Conservation (phyloP, 331 rosid genomes). For the Acacia pycnantha region DNA sequence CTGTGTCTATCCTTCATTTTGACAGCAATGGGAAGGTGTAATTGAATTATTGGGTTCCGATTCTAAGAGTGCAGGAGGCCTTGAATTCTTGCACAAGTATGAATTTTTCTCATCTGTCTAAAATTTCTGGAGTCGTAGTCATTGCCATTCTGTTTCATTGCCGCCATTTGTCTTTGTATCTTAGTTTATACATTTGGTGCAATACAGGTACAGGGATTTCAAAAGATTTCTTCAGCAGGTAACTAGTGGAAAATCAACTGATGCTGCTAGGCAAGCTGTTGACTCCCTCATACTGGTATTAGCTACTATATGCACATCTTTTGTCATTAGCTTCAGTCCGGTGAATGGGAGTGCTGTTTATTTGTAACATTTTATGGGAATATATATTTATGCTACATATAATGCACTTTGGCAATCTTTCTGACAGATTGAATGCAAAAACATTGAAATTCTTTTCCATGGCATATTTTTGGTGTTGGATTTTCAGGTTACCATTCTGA, state of each 20-base stretch:
- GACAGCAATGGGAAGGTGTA: slow-evolving; percentile 97
- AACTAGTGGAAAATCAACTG: slow-evolving; percentile 54
- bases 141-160: slow-evolving; percentile 18
- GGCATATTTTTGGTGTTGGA: neutral
- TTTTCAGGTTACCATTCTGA: neutral
- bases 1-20: neutral
- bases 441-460: neutral
- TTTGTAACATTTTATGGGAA: neutral
- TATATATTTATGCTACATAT: slow-evolving; percentile 2
- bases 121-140: slow-evolving; percentile 8
- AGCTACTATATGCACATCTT: slow-evolving; percentile 7
- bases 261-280: slow-evolving; percentile 76
- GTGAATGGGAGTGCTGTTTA: neutral
- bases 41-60: slow-evolving; percentile 93
- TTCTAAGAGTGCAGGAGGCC: slow-evolving; percentile 87
- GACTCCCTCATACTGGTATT: slow-evolving; percentile 75
- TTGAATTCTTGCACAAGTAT: slow-evolving; percentile 91
- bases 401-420: neutral
- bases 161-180: slow-evolving; percentile 14
- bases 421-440: neutral
- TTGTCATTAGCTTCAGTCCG: slow-evolving; percentile 11
- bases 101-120: slow-evolving; percentile 9
- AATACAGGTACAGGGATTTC: slow-evolving; percentile 83
- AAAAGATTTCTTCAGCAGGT: slow-evolving; percentile 82
- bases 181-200: slow-evolving; percentile 28